Conservation (phyloP, 331 rosid genomes). For the Quercus phellos region DNA sequence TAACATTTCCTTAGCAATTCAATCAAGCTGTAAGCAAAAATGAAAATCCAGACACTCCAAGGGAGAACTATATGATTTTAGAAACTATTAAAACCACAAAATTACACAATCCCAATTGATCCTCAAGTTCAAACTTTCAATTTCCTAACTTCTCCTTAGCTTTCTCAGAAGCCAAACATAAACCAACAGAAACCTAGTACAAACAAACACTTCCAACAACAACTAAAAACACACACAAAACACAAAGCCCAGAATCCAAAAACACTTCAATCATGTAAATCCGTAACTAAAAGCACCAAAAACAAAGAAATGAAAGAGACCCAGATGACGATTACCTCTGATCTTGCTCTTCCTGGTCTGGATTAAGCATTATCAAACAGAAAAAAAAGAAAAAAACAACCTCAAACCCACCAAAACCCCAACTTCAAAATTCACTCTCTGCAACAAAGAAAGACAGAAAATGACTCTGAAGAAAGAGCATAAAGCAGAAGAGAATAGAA, state of each 20-base stretch:
- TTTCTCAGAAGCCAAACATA: background rate
- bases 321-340: slow-evolving; percentile 46
- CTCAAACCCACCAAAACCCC: background rate
- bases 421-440: slow-evolving; percentile 21
- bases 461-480: background rate
- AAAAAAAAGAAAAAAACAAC: background rate
- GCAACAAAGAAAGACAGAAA: slow-evolving; percentile 3
- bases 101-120: background rate
- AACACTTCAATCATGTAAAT: background rate
- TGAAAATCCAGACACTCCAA: background rate
- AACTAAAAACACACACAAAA: background rate
- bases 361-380: slow-evolving; percentile 33
- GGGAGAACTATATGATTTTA: background rate
- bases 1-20: background rate
- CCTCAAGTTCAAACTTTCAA: background rate
- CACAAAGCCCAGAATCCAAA: background rate
- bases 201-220: background rate
- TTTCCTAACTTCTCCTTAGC: background rate
- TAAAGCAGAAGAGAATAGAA: background rate
- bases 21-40: background rate
- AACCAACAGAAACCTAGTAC: background rate
- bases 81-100: background rate
- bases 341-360: slow-evolving; percentile 58
- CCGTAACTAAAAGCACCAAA: slow-evolving; percentile 13
- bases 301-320: slow-evolving; percentile 4